A percentile compares a stretch with the other conserved stretches of the same genome.
Evolutionary conservation across 371 early-diverging fungal species (phyloP).

Genomic region (Rhizopus stolonifer): DNA sequence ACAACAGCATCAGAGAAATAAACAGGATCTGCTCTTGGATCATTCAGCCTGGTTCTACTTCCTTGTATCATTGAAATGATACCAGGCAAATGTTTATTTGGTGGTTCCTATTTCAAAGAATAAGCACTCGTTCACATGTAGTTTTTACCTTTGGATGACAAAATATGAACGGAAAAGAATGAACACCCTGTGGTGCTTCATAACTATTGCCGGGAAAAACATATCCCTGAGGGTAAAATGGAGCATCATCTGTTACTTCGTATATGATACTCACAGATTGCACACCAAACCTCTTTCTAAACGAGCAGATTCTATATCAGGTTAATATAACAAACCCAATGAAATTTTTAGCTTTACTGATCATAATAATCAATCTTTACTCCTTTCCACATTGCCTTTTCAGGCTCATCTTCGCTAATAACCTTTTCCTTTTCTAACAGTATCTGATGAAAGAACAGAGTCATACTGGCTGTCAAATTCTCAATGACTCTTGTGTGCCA

Average conservation of each 20-base stretch:
- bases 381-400: conserved; percentile 57
- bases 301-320: conserved; percentile 48
- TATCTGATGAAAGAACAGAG: conserved; percentile 59
- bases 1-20: conserved; percentile 60
- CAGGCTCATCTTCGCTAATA: conserved; percentile 51
- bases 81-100: conserved; percentile 61
- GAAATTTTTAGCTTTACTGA: conserved; percentile 37
- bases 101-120: conserved; percentile 42
- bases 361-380: conserved; percentile 57
- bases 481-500: conserved; percentile 59
- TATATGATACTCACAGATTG: conserved; percentile 58
- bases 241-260: conserved; percentile 48
- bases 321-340: background rate
- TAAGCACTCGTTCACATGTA: background rate
- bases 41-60: conserved; percentile 44
- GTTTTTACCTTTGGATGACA: conserved; percentile 57
- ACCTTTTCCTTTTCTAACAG: conserved; percentile 56
- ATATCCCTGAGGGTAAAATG: conserved; percentile 59
- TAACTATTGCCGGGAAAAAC: conserved; percentile 47
- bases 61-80: conserved; percentile 67
- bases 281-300: conserved; percentile 54
- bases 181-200: conserved; percentile 61
- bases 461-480: conserved; percentile 61
- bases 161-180: conserved; percentile 70
- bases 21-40: conserved; percentile 38